Conservation (phyloP, 345 rosid species). For the Populus euphratica region DNA sequence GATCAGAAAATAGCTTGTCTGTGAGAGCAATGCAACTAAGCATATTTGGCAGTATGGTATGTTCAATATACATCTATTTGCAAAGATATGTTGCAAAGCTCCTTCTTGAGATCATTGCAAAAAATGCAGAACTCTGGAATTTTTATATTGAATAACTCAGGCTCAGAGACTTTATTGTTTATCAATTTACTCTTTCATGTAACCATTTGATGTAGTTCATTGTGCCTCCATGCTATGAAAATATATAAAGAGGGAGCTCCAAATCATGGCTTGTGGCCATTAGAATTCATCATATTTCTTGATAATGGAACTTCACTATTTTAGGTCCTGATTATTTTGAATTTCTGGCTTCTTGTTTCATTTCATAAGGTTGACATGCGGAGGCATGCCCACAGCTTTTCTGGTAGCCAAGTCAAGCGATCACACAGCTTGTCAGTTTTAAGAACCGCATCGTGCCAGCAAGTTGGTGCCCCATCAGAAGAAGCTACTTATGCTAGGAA, state of each 20-base stretch:
- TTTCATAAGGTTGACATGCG: slow-evolving; percentile 47
- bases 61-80: slow-evolving; percentile 8
- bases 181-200: not conserved
- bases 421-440: slow-evolving; percentile 38
- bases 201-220: not conserved
- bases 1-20: slow-evolving; percentile 49
- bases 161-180: not conserved
- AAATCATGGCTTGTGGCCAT: not conserved
- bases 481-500: slow-evolving; percentile 36
- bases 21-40: slow-evolving; percentile 74
- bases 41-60: slow-evolving; percentile 81
- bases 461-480: slow-evolving; percentile 54
- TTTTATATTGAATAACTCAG: not conserved
- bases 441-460: slow-evolving; percentile 30
- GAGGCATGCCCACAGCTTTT: slow-evolving; percentile 37
- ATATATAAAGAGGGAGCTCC: not conserved
- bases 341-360: slow-evolving; percentile 2
- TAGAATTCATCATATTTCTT: not conserved
- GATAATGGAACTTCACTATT: not conserved
- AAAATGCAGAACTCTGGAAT: too few relatives aligned
- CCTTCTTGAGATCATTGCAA: not conserved
- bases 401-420: slow-evolving; percentile 31
- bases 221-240: not conserved
- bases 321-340: slow-evolving; percentile 1
- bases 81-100: not conserved